A percentile compares a stretch with the other conserved stretches of the same genome.
Conservation (phyloP, 1,139 yeast genomes). For the Yamadazyma diospyri region DNA sequence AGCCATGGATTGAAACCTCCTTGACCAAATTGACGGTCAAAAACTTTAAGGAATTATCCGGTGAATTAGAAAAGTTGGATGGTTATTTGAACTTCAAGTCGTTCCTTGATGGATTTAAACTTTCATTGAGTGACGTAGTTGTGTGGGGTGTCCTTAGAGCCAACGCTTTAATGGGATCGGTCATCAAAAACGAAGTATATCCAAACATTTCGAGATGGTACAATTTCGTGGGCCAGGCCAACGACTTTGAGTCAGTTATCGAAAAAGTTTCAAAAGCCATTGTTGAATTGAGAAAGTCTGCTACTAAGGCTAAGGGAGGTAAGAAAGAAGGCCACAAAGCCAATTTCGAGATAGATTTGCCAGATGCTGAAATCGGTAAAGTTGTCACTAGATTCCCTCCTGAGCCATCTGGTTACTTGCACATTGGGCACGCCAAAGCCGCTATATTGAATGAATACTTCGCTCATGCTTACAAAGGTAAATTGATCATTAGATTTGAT, state of each 20-base stretch:
- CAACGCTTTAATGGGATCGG: conserved; percentile 88
- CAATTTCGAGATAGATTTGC: conserved; percentile 86
- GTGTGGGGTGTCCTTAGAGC: conserved; percentile 94
- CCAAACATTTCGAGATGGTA: conserved; percentile 94
- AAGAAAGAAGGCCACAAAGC: conserved; percentile 84
- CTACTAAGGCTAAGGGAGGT: conserved; percentile 53
- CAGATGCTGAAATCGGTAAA: conserved; percentile 85
- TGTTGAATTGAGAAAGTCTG: conserved; percentile 69
- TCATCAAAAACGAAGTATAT: conserved; percentile 79
- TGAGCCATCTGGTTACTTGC: conserved; percentile 84
- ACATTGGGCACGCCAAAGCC: conserved; percentile 96
- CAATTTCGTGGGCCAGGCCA: conserved; percentile 59
- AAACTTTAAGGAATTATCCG: conserved; percentile 81
- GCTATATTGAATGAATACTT: conserved; percentile 93
- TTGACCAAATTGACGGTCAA: conserved; percentile 67
- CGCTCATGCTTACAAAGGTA: conserved; percentile 92
- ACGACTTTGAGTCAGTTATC: conserved; percentile 68
- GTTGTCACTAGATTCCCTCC: conserved; percentile 98
- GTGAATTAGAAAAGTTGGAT: conserved; percentile 71
- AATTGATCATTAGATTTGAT: conserved; percentile 90
- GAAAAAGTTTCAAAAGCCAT: conserved; percentile 66
- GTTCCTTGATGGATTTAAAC: conserved; percentile 62
- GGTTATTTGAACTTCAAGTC: conserved; percentile 83
- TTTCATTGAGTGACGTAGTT: conserved; percentile 77
- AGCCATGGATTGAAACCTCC: conserved; percentile 69